phyloP scores from a whole-genome alignment of 495 filamentous ascomycete species.

The Trichoderma reesei region DNA sequence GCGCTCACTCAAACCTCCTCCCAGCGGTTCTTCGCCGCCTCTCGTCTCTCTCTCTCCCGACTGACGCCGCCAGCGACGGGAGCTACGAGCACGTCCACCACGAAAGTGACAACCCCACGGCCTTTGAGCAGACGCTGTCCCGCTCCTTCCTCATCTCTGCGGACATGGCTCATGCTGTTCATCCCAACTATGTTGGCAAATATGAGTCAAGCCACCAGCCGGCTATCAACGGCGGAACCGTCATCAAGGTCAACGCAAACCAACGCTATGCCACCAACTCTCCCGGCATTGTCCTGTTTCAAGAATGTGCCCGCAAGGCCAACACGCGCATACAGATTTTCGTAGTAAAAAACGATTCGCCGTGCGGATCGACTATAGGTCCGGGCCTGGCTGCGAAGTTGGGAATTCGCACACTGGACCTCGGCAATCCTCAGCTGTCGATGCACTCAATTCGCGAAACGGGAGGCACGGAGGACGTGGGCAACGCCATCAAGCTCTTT shows the following conservation, averaged over 20 bases:
- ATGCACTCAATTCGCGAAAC: conserved; percentile 98
- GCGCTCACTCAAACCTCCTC: conserved; percentile 84
- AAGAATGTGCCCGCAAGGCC: conserved; percentile 63
- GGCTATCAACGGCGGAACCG: conserved; percentile 90
- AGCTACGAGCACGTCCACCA: conserved; percentile 44
- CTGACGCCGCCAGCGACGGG: conserved; percentile 29
- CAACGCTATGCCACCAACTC: conserved; percentile 93
- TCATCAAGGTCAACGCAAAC: conserved; percentile 97
- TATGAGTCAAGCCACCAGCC: conserved; percentile 87
- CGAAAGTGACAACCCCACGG: conserved; percentile 53
- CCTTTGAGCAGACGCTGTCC: conserved; percentile 85
- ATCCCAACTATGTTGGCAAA: conserved; percentile 88
- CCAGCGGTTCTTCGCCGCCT: conserved; percentile 82
- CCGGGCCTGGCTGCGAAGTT: conserved; percentile 84
- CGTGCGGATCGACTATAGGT: conserved; percentile 92
- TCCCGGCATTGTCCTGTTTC: conserved; percentile 83
- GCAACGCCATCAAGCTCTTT: conserved; percentile 78
- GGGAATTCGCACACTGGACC: conserved; percentile 78
- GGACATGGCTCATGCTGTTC: conserved; percentile 92
- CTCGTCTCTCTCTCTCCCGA: conserved; percentile 55
- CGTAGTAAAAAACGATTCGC: conserved; percentile 89
- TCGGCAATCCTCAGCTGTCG: conserved; percentile 90
- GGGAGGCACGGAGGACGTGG: conserved; percentile 77
- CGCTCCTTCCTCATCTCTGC: conserved; percentile 93
- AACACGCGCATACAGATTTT: conserved; percentile 86